Base-by-base conservation (phyloP, 805 yeast genomes). In the Schwanniomyces polymorphus region DNA sequence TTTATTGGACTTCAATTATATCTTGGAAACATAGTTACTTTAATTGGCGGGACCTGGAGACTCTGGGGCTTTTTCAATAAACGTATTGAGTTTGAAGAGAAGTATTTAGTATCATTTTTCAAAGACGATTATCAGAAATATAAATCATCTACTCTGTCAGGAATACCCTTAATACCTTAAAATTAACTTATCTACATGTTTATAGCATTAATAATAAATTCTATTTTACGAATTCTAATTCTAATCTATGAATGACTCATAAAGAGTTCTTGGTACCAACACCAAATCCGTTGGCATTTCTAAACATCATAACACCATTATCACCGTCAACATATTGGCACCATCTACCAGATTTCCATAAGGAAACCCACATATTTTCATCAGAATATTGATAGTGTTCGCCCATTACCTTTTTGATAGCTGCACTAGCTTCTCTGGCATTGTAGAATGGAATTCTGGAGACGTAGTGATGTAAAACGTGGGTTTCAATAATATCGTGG, bases 401-500 rank as follows among this genome's bases (percentile, higher is more conserved):
- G 58, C 96, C 96, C 94, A 88, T 85, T 50, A 86, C 92, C 67
- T 84, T 81, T 72, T 84, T 81, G 68, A 88, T 84, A 45, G 88
- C 92, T 51, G 72, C 89, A 49, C 89, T 77, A 42, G 87, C 94
- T 60, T 80, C 82, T 66, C 92, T 78, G n/a, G 85, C 95, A 58
- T 87, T 85, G 77, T 88, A 88, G 74, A 89, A 89, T 41, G 96
- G 96, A 55, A 88, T 87, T 67, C 95, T 76, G 9, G 91, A 84
- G 53, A 81, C 84, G 67, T 80, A 89, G 71, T 88, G 96, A 72
- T 88, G 96, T 59, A 86, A 77, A 45, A 89, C 96, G 64, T 88
- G 96, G 44, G 96, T 89, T 72, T 88, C 96, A 61, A 88, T 88
- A 61, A 88, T 88, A 65, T 87, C 95, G 68, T 88, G 96, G 82